Evolutionary conservation across 805 yeast species (phyloP), one percentile per base, ranked within the genome.

Genomic region (Saccharomycopsis sp.): DNA sequence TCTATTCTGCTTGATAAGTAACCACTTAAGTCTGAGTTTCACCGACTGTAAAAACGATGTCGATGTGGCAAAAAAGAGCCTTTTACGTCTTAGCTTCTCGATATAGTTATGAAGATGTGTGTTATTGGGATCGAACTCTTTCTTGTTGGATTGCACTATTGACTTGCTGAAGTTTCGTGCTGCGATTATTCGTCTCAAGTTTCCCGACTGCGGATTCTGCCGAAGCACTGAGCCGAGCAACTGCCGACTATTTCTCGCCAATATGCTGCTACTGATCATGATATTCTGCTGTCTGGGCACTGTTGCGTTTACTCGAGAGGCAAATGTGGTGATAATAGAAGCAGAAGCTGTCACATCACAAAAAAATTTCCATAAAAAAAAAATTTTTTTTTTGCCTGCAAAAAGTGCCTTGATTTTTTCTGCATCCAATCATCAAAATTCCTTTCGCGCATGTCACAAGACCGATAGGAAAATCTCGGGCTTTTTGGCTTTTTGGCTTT

Each of bases 1-100:
- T 17, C 96, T 77, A 64, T 84, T 82, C 12, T 89, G 87, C 56
- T 81, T 78, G 58, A 88, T 87, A 56, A 94, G 70, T 1, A 83
- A 69, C 96, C 97, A 91, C 69, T 84, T 86, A 56, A 85, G 57
- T 55, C 77, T 70, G 17, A 76, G 54, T 23, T 53, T 41, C 23
- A 61, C 20, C 9, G 60, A 41, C 14, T 61, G 50, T 2, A 52
- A 52, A 17, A 61, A 47, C 2, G 62, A 58, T 8, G 62, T 56
- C n/a, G 60, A 44, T 8, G 49, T 24, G n/a, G 63, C 61, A 1
- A 61, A 57, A 52, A 61, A 61, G 23, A 58, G 47, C 19, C 54
- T 54, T 20, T 61, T 38, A 7, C 58, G 50, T 34, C 49, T 54
- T 12, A 44, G 12, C 12, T 44, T 44, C 22, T 44, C 49, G 22